These are phyloP conservation scores for Porodaedalea pini DNA, from an alignment of 1,284 basidiomycete genomes.

Conservation along the genomic window DNA sequence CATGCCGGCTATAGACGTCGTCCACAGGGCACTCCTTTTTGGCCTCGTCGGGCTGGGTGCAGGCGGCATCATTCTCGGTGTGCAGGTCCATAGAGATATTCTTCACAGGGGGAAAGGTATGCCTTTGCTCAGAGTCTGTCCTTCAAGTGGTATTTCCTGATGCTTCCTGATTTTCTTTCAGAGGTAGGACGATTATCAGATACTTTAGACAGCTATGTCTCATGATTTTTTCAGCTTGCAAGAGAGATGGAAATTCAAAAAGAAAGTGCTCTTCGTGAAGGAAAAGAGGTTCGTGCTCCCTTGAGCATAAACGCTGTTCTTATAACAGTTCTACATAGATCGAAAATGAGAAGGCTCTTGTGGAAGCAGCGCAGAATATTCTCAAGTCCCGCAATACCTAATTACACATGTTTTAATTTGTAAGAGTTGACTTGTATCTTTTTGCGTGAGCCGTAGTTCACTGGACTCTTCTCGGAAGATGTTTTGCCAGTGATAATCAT, in stretches of 20 bases:
- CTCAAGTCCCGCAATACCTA: conserved; percentile 8
- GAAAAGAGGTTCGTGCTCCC: conserved; percentile 12
- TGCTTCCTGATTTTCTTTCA: not conserved
- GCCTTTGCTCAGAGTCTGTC: no score
- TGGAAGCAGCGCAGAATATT: conserved; percentile 16
- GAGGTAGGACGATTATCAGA: not conserved
- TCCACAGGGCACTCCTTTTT: conserved; percentile 14
- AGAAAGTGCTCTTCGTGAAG: conserved; percentile 12
- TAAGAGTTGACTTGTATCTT: no score
- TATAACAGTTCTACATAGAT: conserved; percentile 1
- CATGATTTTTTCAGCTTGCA: conserved; percentile 8
- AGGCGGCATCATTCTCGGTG: conserved; percentile 9
- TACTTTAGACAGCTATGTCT: not conserved
- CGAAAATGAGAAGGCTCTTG: conserved; percentile 19
- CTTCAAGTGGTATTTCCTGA: not conserved
- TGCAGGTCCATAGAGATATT: conserved; percentile 14
- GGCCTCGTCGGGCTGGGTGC: conserved; percentile 18
- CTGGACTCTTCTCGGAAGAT: no score
- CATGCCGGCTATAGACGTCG: conserved; percentile 13
- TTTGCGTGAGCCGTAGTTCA: no score
- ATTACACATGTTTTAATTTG: not conserved
- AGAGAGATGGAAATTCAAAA: conserved; percentile 17
- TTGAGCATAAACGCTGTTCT: not conserved
- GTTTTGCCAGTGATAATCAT: no score
- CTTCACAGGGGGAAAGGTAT: conserved; percentile 16